Percentiles rank a stretch among this genome's conserved stretches.
Conservation (phyloP, 2,329 filamentous ascomycete genomes). For the Aspergillus sergii region DNA sequence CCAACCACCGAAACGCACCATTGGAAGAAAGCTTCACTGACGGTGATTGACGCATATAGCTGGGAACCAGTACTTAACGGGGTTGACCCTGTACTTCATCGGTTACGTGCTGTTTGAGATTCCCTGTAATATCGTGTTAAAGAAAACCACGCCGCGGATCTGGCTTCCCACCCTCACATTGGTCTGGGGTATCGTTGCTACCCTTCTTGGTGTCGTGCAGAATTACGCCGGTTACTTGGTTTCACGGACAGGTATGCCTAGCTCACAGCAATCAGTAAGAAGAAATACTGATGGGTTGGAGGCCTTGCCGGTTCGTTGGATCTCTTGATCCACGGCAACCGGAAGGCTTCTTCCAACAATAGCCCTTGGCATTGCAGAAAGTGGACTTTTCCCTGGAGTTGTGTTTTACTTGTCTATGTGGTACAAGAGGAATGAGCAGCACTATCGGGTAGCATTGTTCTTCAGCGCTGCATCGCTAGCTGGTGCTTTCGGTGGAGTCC, state of each 20-base stretch:
- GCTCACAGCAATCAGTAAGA: no score
- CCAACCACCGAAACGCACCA: constrained; percentile 7
- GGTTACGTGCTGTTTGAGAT: constrained; percentile 45
- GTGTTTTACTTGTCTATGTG: constrained; percentile 65
- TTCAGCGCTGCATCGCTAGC: constrained; percentile 61
- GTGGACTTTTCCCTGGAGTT: constrained; percentile 57
- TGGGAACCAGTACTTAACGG: constrained; percentile 44
- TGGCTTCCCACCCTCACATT: constrained; percentile 48
- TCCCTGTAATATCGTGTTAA: constrained; percentile 47
- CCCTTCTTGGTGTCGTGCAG: constrained; percentile 51
- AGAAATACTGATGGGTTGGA: neutral
- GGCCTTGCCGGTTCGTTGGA: neutral
- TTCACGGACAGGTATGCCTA: constrained; percentile 43
- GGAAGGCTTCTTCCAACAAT: neutral
- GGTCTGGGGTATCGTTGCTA: constrained; percentile 54
- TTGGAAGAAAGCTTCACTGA: neutral
- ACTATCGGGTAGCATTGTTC: constrained; percentile 62
- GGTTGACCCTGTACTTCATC: constrained; percentile 42
- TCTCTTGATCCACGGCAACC: constrained; percentile 1
- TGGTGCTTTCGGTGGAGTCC: constrained; percentile 63
- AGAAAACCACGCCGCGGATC: constrained; percentile 39
- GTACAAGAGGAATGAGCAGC: constrained; percentile 63
- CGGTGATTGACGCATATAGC: constrained; percentile 20
- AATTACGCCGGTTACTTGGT: constrained; percentile 53
- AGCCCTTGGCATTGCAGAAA: constrained; percentile 56